These are phyloP conservation scores for Saccharomyces mikatae DNA, from an alignment of 805 yeast species.

Conservation along the genomic window DNA sequence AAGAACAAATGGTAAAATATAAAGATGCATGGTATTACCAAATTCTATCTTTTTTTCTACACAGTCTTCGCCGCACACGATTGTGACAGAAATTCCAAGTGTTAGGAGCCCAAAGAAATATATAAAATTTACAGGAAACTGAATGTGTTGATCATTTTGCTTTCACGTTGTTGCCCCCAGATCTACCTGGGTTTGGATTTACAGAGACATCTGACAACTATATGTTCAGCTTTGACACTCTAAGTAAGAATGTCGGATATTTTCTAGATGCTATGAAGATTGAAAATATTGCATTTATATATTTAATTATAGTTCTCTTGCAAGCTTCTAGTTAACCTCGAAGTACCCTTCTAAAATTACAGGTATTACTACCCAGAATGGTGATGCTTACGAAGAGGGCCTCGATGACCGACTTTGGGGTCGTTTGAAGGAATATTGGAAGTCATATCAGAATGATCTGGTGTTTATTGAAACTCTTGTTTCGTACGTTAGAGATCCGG, in stretches of 20 bases:
- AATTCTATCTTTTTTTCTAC: too few relatives aligned
- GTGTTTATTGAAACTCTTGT: constrained; percentile 7
- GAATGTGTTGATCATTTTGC: not conserved
- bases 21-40: too few relatives aligned
- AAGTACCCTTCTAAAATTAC: constrained; percentile 25
- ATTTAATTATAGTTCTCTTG: constrained; percentile 41
- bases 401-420: constrained; percentile 34
- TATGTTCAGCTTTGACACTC: constrained; percentile 27
- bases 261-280: constrained; percentile 27
- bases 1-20: too few relatives aligned
- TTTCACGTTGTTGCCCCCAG: constrained; percentile 36
- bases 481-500: constrained; percentile 14
- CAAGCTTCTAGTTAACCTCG: constrained; percentile 34
- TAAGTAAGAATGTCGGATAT: constrained; percentile 28
- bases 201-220: constrained; percentile 28
- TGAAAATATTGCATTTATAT: constrained; percentile 31
- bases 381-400: constrained; percentile 40
- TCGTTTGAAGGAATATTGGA: constrained; percentile 32
- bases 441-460: constrained; percentile 12
- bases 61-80: not conserved
- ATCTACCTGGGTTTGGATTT: constrained; percentile 37
- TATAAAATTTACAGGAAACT: not conserved
- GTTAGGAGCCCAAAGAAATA: not conserved
- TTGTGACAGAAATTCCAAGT: not conserved
- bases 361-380: constrained; percentile 35